Percentiles rank a stretch among this genome's conserved stretches.
Conservation (phyloP, 257 asterid species). For the Nicotiana undulata region DNA sequence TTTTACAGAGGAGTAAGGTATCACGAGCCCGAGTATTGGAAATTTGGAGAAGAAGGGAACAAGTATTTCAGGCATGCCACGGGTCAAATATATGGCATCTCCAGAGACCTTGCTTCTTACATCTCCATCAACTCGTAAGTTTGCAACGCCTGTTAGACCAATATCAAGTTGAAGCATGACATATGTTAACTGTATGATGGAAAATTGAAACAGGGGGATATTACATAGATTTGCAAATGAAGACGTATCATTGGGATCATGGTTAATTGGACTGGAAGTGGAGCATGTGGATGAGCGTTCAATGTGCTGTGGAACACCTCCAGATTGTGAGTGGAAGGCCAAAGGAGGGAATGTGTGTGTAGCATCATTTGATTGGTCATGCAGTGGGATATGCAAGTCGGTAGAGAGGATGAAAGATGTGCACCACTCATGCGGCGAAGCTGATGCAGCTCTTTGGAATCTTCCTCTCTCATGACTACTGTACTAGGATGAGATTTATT, state of each 20-base stretch:
- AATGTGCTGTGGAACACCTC: conserved; percentile 79
- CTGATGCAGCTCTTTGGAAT: conserved; percentile 54
- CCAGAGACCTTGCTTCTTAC: conserved; percentile 64
- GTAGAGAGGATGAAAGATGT: conserved; percentile 62
- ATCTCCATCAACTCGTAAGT: conserved; percentile 67
- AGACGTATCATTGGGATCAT: conserved; percentile 68
- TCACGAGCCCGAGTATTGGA: conserved; percentile 84
- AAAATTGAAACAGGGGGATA: conserved; percentile 29
- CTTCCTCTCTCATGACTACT: neutral
- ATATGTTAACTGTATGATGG: neutral
- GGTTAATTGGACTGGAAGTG: conserved; percentile 87
- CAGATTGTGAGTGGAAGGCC: conserved; percentile 54
- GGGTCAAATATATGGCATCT: conserved; percentile 74
- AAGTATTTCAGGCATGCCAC: conserved; percentile 82
- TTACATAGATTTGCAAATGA: conserved; percentile 69
- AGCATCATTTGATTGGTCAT: conserved; percentile 78
- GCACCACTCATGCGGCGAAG: conserved; percentile 64
- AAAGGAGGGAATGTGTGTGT: conserved; percentile 53
- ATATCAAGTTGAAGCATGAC: neutral
- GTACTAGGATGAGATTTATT: no score
- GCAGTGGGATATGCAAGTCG: conserved; percentile 81
- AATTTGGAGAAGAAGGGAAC: conserved; percentile 82
- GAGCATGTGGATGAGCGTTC: conserved; percentile 61
- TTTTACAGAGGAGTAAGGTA: conserved; percentile 52
- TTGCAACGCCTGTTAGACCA: no score